Conservation (phyloP, 164 flowering plant species). For the Sedum album region DNA sequence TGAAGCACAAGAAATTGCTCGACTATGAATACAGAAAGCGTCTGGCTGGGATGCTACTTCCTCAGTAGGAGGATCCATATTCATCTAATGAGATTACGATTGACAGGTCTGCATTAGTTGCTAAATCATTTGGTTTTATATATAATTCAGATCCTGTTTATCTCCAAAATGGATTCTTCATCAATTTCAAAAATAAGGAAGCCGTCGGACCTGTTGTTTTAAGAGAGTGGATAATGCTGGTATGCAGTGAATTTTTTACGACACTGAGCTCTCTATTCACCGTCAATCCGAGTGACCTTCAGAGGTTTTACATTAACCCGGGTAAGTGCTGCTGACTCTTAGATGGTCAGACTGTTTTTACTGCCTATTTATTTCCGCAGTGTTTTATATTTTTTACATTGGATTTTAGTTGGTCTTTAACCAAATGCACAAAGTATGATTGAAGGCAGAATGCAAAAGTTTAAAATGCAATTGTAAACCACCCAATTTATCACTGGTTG, state of each 20-base stretch:
- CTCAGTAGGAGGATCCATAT: constrained; percentile 44
- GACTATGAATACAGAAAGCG: constrained; percentile 68
- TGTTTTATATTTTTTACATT: background rate
- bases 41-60: constrained; percentile 64
- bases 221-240: constrained; percentile 86
- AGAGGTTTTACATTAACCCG: constrained; percentile 88
- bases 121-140: constrained; percentile 77
- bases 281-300: constrained; percentile 64
- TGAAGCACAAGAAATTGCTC: constrained; percentile 54
- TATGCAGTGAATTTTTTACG: constrained; percentile 69
- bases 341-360: background rate
- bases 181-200: constrained; percentile 94
- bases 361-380: background rate
- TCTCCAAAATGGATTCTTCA: constrained; percentile 52
- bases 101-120: constrained; percentile 63
- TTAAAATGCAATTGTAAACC: too few relatives aligned
- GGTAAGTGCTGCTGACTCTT: constrained; percentile 27
- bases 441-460: too few relatives aligned
- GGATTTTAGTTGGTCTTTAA: background rate
- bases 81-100: constrained; percentile 92
- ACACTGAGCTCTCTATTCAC: constrained; percentile 70
- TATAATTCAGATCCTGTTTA: constrained; percentile 33
- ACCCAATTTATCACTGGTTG: too few relatives aligned
- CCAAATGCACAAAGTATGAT: too few relatives aligned
- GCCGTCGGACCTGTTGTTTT: constrained; percentile 95